Percentiles rank a stretch among this genome's conserved stretches.
Conservation (phyloP, 768 basidiomycete genomes). For the Trametes cubensis region DNA sequence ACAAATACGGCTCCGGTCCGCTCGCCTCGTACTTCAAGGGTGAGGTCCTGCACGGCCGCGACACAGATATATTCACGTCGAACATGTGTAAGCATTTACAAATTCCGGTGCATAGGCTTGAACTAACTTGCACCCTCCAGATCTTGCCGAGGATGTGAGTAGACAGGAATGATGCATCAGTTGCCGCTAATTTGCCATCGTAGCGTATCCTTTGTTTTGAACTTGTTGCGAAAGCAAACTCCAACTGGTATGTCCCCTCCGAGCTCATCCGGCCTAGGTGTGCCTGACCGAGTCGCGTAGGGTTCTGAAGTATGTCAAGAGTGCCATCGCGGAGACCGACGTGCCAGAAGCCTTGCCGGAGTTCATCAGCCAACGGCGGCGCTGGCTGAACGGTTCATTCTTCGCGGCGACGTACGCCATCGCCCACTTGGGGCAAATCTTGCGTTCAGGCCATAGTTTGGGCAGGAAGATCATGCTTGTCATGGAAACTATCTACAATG, state of each 20-base stretch:
- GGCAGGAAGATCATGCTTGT: constrained; percentile 74
- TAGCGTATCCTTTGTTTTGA: constrained; percentile 85
- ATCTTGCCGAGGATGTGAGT: constrained; percentile 86
- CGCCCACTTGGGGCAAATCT: constrained; percentile 80
- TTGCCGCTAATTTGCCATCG: not conserved
- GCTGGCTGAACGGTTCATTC: constrained; percentile 92
- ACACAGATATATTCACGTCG: constrained; percentile 91
- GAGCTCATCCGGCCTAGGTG: constrained; percentile 20
- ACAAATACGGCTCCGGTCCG: constrained; percentile 79
- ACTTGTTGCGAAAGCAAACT: constrained; percentile 75
- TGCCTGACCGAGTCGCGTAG: constrained; percentile 43
- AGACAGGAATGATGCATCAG: not conserved
- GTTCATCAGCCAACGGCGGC: constrained; percentile 89
- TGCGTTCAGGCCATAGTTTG: constrained; percentile 80
- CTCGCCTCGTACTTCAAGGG: constrained; percentile 98
- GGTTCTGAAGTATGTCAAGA: constrained; percentile 96
- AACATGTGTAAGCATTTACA: constrained; percentile 79
- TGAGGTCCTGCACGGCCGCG: constrained; percentile 79
- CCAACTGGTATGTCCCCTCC: constrained; percentile 62
- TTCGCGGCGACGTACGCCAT: constrained; percentile 95
- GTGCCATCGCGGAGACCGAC: constrained; percentile 90
- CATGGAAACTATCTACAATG: constrained; percentile 84
- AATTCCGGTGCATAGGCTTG: not conserved
- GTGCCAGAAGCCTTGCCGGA: constrained; percentile 92
- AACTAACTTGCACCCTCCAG: constrained; percentile 39